A percentile compares a stretch with the other conserved stretches of the same genome.
phyloP scores from a whole-genome alignment of 1,284 basidiomycete species.

The Leccinum solheimii region DNA sequence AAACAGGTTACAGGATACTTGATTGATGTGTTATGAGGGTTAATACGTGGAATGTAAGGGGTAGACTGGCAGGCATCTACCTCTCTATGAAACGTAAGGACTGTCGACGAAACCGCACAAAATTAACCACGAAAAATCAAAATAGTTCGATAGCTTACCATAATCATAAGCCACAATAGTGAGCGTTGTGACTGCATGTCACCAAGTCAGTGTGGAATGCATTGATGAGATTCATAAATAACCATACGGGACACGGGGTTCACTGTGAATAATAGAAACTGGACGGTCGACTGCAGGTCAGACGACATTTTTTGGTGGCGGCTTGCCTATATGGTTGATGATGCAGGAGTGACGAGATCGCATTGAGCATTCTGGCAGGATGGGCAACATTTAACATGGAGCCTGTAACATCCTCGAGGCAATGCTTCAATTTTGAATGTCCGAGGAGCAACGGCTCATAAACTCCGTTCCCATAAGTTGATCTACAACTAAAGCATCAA shows the following conservation, averaged over 20 bases:
- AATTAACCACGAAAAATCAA: not conserved
- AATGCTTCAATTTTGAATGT: not conserved
- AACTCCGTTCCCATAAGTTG: not conserved
- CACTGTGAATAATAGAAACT: not conserved
- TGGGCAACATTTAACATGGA: not conserved
- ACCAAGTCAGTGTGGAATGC: not conserved
- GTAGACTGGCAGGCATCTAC: not conserved
- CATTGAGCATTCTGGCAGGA: not conserved
- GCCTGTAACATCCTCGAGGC: not conserved
- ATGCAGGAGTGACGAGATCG: not conserved
- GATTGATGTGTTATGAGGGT: too few relatives aligned
- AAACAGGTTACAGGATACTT: too few relatives aligned
- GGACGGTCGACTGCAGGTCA: not conserved
- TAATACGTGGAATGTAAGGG: not conserved
- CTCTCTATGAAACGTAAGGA: not conserved
- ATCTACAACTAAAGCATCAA: not conserved
- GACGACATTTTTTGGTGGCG: not conserved
- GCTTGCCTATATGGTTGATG: not conserved
- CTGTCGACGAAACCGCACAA: not conserved
- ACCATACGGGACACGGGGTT: not conserved
- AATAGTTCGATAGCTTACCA: not conserved
- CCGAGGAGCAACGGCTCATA: not conserved
- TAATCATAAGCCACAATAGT: not conserved
- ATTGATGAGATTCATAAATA: not conserved
- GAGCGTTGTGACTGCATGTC: not conserved